A percentile compares a stretch with the other conserved stretches of the same genome.
These are phyloP conservation scores for Drechslerella coelobrocha DNA, from an alignment of 2,329 filamentous ascomycete species.

Conservation along the genomic window DNA sequence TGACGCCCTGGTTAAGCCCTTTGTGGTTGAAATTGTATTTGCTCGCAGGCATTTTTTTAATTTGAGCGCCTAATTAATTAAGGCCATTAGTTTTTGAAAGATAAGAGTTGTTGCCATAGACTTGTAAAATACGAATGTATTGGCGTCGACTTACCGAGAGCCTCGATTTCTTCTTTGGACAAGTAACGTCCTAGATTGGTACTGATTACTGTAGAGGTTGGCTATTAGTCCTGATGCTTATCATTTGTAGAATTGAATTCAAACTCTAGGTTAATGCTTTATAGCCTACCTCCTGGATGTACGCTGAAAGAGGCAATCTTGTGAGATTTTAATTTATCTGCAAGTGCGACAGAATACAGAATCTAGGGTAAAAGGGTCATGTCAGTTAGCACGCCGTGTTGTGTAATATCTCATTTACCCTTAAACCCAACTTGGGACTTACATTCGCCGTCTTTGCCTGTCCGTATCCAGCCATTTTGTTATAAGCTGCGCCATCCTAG, in stretches of 20 bases:
- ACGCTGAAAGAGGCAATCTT: constrained; percentile 16
- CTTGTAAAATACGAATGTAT: no score
- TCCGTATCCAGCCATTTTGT: constrained; percentile 17
- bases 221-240: neutral
- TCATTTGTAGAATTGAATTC: neutral
- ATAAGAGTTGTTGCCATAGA: neutral
- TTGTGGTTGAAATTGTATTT: constrained; percentile 7
- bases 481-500: constrained; percentile 23
- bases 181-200: constrained; percentile 32
- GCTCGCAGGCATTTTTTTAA: neutral
- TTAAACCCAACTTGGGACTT: neutral
- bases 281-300: constrained; percentile 17
- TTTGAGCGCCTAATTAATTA: neutral
- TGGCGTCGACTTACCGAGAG: constrained; percentile 15
- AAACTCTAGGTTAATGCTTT: neutral
- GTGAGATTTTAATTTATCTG: constrained; percentile 18
- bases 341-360: constrained; percentile 20
- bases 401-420: no score
- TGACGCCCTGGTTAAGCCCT: constrained; percentile 13
- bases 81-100: neutral
- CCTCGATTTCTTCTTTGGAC: constrained; percentile 2
- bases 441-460: constrained; percentile 33
- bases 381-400: no score
- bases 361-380: no score
- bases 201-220: constrained; percentile 4